phyloP scores from a whole-genome alignment of 2,329 filamentous ascomycete species.

The Drechslerella coelobrocha region DNA sequence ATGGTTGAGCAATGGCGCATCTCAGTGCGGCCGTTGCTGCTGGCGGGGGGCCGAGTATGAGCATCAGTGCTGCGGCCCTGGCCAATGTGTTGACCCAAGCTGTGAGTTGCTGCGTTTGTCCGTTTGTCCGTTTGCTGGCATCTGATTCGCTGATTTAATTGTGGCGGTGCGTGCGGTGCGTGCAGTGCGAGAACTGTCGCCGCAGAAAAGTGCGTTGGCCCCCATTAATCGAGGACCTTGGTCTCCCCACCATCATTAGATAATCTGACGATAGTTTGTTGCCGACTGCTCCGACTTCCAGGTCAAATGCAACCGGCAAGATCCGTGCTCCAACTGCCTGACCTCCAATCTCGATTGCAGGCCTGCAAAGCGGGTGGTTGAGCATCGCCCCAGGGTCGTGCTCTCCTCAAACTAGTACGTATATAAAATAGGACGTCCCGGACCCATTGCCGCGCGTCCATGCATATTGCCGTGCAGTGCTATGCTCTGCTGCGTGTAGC shows the following conservation, averaged over 20 bases:
- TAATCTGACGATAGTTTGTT: constrained; percentile 3
- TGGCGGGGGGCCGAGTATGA: constrained; percentile 25
- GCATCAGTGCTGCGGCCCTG: constrained; percentile 5
- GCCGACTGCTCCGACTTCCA: constrained; percentile 22
- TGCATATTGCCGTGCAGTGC: too few relatives aligned
- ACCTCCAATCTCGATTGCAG: constrained; percentile 48
- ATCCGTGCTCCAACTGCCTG: constrained; percentile 48
- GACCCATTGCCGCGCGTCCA: too few relatives aligned
- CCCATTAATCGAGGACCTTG: neutral
- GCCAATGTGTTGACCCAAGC: constrained; percentile 39
- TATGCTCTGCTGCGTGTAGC: too few relatives aligned
- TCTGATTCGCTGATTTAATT: constrained; percentile 13
- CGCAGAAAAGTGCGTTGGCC: constrained; percentile 49
- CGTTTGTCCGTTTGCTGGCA: too few relatives aligned
- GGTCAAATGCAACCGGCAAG: constrained; percentile 49
- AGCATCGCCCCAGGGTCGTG: constrained; percentile 47
- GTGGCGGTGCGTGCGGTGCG: constrained; percentile 8
- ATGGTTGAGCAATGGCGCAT: neutral
- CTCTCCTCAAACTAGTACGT: constrained; percentile 49
- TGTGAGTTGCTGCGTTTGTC: constrained; percentile 21
- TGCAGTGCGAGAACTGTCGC: constrained; percentile 47
- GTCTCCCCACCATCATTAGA: constrained; percentile 4
- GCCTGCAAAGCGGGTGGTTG: constrained; percentile 42
- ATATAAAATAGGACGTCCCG: too few relatives aligned
- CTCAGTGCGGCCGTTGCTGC: neutral